Evolutionary conservation across 2,329 filamentous ascomycete species (phyloP), one percentile per base, ranked within the genome.

Genomic region (Dactylellina cionopaga): DNA sequence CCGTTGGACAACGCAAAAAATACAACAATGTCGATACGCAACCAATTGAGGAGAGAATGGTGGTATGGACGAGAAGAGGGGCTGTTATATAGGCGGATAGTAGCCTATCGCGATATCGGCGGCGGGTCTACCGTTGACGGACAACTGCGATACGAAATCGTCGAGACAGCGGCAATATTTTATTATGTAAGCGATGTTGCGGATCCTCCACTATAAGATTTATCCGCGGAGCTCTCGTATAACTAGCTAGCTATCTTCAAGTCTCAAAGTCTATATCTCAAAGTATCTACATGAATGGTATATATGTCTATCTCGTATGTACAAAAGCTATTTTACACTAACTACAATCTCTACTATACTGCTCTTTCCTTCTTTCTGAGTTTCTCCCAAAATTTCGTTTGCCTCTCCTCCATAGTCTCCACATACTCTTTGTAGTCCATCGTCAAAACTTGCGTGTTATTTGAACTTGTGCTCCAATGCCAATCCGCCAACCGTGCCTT

Each of bases 381-480:
- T 24, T 56, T 71, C 51, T 75, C 51, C 35, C 74, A 75, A 22
- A 65, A 63, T n/a, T 44, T 22, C 10, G 66, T 43, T 37, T 27
- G 46, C 33, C 37, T 41, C 15, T 66, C 46, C 10, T 64, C 58
- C 31, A 55, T 52, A 37, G 51, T 51, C 51, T 54, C 54, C 13
- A 64, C 59, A 37, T 47, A 66, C 31, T 58, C 64, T 15, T 39
- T 43, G 62, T 74, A 75, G n/a, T 49, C 33, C 37, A 77, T 63
- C 56, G 58, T 43, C 33, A 71, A 7, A 17, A 71, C 52, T 29
- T 58, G 58, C 13, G 51, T n/a, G n/a, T 54, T 51, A 17, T 52
- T 47, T 27, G 66, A 64, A 46, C 59, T 52, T 7, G 66, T 51
- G 15, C 58, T 56, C 66, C 66, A 71, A 47, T 71, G 66, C 65